These are phyloP conservation scores for Cystoisospora suis DNA, from an alignment of 169 alveolate species.

Conservation along the genomic window DNA sequence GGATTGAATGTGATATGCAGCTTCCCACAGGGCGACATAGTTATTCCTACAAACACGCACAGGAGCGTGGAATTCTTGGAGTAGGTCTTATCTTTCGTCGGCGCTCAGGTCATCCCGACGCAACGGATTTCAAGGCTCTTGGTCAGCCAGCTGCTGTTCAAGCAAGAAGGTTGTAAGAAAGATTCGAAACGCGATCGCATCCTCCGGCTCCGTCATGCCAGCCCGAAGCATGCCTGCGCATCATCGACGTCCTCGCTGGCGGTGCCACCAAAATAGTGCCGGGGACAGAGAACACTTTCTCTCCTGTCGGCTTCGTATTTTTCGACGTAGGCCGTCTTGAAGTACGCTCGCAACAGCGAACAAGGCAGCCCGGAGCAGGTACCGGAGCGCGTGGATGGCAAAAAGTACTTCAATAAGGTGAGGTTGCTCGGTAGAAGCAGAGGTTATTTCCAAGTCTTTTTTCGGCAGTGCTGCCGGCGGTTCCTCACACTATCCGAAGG, in stretches of 20 bases:
- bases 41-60: slow-evolving; percentile 44
- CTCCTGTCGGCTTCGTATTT: slow-evolving; percentile 64
- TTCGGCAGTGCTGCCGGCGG: slow-evolving; percentile 41
- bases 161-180: slow-evolving; percentile 56
- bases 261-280: slow-evolving; percentile 54
- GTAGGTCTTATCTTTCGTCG: not conserved
- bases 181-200: not conserved
- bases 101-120: not conserved
- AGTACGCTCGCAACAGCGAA: not conserved
- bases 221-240: slow-evolving; percentile 50
- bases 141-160: slow-evolving; percentile 60
- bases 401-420: slow-evolving; percentile 57
- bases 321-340: slow-evolving; percentile 39
- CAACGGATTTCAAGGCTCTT: slow-evolving; percentile 30
- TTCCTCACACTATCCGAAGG: slow-evolving; percentile 54
- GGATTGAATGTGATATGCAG: not conserved
- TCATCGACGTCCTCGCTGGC: slow-evolving; percentile 51
- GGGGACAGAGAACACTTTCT: slow-evolving; percentile 50
- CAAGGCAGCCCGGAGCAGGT: slow-evolving; percentile 29
- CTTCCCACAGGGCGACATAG: slow-evolving; percentile 46
- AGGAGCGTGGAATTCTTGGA: slow-evolving; percentile 64
- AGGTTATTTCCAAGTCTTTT: not conserved
- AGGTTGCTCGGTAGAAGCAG: not conserved
- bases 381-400: slow-evolving; percentile 60
- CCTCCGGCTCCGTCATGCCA: not conserved